A percentile compares a stretch with the other conserved stretches of the same genome.
Conservation (phyloP, 495 filamentous ascomycete species). For the Hyaloscypha variabilis region DNA sequence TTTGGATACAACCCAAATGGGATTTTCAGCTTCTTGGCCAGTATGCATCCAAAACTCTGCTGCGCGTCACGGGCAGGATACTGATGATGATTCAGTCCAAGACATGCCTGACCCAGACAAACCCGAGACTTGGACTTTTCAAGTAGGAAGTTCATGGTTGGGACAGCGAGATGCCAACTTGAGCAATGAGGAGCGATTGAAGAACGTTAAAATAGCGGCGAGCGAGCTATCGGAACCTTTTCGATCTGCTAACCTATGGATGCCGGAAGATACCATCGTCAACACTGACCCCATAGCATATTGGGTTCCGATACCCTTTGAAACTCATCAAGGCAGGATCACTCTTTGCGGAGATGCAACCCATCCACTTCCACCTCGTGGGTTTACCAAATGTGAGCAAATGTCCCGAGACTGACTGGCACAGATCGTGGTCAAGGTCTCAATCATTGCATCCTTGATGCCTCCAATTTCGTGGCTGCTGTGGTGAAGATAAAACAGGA, state of each 20-base stretch:
- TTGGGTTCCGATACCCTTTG: slow-evolving; percentile 2
- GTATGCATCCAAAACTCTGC: too few species aligned
- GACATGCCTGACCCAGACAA: slow-evolving; percentile 37
- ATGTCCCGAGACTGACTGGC: too few species aligned
- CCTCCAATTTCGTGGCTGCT: slow-evolving; percentile 3
- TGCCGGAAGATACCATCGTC: neutral
- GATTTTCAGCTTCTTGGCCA: neutral
- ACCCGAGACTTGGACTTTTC: slow-evolving; percentile 48
- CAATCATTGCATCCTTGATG: slow-evolving; percentile 9
- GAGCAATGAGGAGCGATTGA: slow-evolving; percentile 33
- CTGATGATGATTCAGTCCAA: slow-evolving; percentile 4
- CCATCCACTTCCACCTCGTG: slow-evolving; percentile 9
- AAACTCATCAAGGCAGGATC: neutral
- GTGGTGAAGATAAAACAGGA: neutral
- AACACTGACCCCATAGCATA: neutral
- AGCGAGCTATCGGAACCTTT: slow-evolving; percentile 41
- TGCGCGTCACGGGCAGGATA: slow-evolving; percentile 1
- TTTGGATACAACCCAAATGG: slow-evolving; percentile 1
- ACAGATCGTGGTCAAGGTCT: slow-evolving; percentile 10
- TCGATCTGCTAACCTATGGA: slow-evolving; percentile 38
- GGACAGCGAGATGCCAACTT: slow-evolving; percentile 31
- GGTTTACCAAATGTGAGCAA: too few species aligned
- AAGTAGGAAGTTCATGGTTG: slow-evolving; percentile 16
- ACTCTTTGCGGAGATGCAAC: slow-evolving; percentile 8
- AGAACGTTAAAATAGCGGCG: slow-evolving; percentile 41